Evolutionary conservation across 148 eudicot species (phyloP), one percentile per base, ranked within the genome.

Genomic region (Vaccinium corymbosum): DNA sequence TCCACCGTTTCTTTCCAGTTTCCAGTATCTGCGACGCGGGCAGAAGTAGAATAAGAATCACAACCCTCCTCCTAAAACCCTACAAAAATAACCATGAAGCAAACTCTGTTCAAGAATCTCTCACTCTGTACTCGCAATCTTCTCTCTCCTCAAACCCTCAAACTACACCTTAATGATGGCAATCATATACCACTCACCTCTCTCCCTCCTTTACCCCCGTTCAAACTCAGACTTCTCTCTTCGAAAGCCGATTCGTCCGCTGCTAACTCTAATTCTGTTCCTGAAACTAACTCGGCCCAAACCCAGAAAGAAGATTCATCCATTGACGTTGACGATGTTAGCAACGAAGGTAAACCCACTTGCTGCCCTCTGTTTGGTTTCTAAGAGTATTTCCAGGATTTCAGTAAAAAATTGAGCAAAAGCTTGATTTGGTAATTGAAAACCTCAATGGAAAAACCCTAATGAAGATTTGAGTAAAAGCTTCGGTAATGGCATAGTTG

Each of bases 311-410:
- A 70, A 32, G 78, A 72, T 27, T 79, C 81, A 35, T 55, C 66
- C 81, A 52, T 16, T 22, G 71, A 55, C 7, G 71, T 15, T 1
- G 84, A 83, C 66, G 84, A 83, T 22, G 80, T 83, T 35, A 83
- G 84, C 80, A 56, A 13, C 12, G 80, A 83, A 74, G 84, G 84
- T 83, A 74, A 83, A 56, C 46, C 20, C 10, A 74, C 38, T 52
- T 48, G 6, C 66, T 55, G 52, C 82, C 32, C 19, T 51, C 49
- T 13, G 42, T 66, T 48, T 64, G 42, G 46, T 81, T 64, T 46
- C 20, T 80, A 35, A 35, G 38, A 35, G 38, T 35, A 35, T 35
- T 42, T 4, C 46, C 6, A 42, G 6, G 6, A 42, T 42, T 42
- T 42, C 46, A 3, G 46, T 42, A 4, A 42, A 42, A 42, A 42